Conservation (phyloP, 495 filamentous ascomycete species). For the Pseudoneurospora amorphoporcata region DNA sequence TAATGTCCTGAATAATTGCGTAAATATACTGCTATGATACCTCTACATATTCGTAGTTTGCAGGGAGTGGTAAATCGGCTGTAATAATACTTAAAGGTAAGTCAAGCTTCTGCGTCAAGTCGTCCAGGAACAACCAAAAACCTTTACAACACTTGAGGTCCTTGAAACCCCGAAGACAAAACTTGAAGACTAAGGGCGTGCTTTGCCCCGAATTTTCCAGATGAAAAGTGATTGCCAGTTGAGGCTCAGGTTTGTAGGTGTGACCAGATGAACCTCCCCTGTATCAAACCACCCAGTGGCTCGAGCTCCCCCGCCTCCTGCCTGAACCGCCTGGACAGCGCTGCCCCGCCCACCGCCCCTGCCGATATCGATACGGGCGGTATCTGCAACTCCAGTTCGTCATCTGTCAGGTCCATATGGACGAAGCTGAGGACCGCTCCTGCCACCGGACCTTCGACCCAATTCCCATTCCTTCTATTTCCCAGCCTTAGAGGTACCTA, state of each 20-base stretch:
- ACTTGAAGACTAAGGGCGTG: not conserved
- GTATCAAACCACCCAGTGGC: not conserved
- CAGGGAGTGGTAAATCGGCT: not conserved
- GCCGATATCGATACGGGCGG: not conserved
- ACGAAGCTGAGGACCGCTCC: not conserved
- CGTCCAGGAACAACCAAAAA: not conserved
- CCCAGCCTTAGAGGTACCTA: not conserved
- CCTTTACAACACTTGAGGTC: not conserved
- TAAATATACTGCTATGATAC: not conserved
- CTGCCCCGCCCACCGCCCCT: not conserved
- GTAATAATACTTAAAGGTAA: not conserved
- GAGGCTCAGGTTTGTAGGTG: not conserved
- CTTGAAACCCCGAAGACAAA: not conserved
- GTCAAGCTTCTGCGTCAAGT: not conserved
- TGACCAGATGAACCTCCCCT: not conserved
- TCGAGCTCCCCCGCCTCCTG: not conserved
- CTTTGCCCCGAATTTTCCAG: not conserved
- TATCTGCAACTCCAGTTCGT: not conserved
- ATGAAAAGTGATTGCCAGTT: not conserved
- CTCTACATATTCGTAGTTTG: not conserved
- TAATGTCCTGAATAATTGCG: not conserved
- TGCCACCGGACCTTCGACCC: conserved; percentile 11
- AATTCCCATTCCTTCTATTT: conserved; percentile 9
- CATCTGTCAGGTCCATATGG: not conserved
- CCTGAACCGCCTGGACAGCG: not conserved